Evolutionary conservation across 2,329 filamentous ascomycete genomes (phyloP).

Genomic region (Phoma sp.): DNA sequence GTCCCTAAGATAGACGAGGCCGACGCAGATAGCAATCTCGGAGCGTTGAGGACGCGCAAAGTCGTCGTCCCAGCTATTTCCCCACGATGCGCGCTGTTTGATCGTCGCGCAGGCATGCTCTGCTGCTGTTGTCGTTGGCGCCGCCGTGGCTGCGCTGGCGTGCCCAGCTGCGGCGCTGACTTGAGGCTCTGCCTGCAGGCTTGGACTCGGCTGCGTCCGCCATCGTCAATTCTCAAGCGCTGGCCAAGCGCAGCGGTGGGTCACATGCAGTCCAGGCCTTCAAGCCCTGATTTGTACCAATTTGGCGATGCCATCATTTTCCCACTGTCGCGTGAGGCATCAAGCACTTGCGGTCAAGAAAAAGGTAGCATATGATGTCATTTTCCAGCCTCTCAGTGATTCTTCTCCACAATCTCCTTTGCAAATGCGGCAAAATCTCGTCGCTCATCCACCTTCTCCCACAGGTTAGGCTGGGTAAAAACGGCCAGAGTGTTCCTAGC

Average conservation of each 20-base stretch:
- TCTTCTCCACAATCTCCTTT: conserved; percentile 56
- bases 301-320: conserved; percentile 7
- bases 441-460: conserved; percentile 74
- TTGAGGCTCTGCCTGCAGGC: conserved; percentile 13
- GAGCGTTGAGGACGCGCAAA: conserved; percentile 11
- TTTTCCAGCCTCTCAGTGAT: conserved; percentile 41
- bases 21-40: conserved; percentile 15
- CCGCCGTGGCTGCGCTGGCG: background rate
- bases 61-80: conserved; percentile 5
- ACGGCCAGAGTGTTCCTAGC: conserved; percentile 85
- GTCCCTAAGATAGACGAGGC: conserved; percentile 16
- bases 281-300: background rate
- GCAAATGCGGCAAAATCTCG: conserved; percentile 80
- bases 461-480: conserved; percentile 95
- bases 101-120: conserved; percentile 5
- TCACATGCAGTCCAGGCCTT: conserved; percentile 6
- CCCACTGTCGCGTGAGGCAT: conserved; percentile 2
- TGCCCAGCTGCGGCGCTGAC: background rate
- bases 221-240: background rate
- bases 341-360: conserved; percentile 12
- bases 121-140: background rate
- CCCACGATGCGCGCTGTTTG: conserved; percentile 15
- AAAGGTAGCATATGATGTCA: conserved; percentile 13
- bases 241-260: conserved; percentile 3
- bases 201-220: conserved; percentile 13